Percentiles rank a stretch among this genome's conserved stretches.
These are phyloP conservation scores for Cucurbitaria berberidis DNA, from an alignment of 2,329 filamentous ascomycete genomes.

Conservation along the genomic window DNA sequence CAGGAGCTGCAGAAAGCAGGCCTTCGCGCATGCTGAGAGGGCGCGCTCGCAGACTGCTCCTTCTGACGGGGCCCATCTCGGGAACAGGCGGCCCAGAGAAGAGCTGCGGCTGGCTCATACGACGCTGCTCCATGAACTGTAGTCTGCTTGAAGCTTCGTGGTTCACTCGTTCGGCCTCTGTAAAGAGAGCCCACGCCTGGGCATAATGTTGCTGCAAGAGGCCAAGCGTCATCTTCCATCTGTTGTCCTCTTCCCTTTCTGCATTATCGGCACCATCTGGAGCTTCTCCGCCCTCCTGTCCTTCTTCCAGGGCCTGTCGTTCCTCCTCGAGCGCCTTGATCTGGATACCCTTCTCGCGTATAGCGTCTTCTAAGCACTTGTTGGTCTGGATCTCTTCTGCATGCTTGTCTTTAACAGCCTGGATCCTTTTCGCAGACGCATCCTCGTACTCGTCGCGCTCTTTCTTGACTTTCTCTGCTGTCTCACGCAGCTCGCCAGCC, in stretches of 20 bases:
- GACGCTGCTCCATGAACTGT: conserved; percentile 47
- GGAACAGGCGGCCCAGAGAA: conserved; percentile 41
- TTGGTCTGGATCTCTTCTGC: conserved; percentile 55
- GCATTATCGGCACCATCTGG: conserved; percentile 51
- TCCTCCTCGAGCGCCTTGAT: conserved; percentile 77
- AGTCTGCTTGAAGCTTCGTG: conserved; percentile 52
- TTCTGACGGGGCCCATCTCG: conserved; percentile 41
- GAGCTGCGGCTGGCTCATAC: conserved; percentile 48
- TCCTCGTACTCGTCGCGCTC: conserved; percentile 48
- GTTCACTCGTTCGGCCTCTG: conserved; percentile 46
- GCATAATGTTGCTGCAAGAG: conserved; percentile 60
- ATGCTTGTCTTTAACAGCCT: conserved; percentile 50
- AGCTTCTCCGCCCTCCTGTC: conserved; percentile 51
- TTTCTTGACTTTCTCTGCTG: conserved; percentile 57
- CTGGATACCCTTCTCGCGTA: conserved; percentile 72
- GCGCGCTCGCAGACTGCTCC: conserved; percentile 51
- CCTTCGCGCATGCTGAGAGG: conserved; percentile 49
- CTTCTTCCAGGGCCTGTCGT: conserved; percentile 60
- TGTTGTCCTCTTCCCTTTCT: conserved; percentile 56
- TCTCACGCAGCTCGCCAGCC: conserved; percentile 61
- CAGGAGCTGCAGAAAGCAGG: conserved; percentile 36
- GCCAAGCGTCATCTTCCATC: conserved; percentile 62
- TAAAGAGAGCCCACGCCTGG: conserved; percentile 43
- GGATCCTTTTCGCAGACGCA: conserved; percentile 49
- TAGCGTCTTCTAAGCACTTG: conserved; percentile 72